phyloP scores from a whole-genome alignment of 305 asterid species.

The Fraxinus baroniana region DNA sequence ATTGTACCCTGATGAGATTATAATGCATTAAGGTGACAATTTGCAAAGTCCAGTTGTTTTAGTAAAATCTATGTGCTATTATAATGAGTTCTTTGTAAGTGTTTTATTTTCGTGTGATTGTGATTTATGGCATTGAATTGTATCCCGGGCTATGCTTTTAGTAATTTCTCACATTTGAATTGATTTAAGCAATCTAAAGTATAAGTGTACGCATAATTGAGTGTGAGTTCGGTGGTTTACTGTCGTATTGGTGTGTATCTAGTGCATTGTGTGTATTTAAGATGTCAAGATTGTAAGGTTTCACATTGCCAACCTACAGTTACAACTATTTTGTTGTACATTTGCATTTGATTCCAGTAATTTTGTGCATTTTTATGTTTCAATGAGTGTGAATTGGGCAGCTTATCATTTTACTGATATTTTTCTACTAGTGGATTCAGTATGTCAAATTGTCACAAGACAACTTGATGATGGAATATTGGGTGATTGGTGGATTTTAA shows the following conservation, averaged over 20 bases:
- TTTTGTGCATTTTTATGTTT: background rate
- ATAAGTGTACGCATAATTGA: background rate
- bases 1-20: conserved; percentile 7
- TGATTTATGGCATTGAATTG: background rate
- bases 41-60: background rate
- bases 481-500: background rate
- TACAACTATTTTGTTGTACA: background rate
- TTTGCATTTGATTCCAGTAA: background rate
- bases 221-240: conserved; percentile 18
- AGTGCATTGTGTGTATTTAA: background rate
- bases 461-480: background rate
- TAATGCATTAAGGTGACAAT: background rate
- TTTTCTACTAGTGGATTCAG: background rate
- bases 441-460: background rate
- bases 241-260: background rate
- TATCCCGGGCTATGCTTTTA: background rate
- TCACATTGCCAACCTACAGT: background rate
- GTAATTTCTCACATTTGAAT: background rate
- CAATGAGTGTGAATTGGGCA: background rate
- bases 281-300: conserved; percentile 7
- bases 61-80: background rate
- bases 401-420: background rate
- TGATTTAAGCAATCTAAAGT: conserved; percentile 13
- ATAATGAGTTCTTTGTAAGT: background rate
- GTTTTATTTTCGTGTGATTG: background rate